phyloP scores from a whole-genome alignment of 371 early-diverging fungal species.

The Mortierella sp. region DNA sequence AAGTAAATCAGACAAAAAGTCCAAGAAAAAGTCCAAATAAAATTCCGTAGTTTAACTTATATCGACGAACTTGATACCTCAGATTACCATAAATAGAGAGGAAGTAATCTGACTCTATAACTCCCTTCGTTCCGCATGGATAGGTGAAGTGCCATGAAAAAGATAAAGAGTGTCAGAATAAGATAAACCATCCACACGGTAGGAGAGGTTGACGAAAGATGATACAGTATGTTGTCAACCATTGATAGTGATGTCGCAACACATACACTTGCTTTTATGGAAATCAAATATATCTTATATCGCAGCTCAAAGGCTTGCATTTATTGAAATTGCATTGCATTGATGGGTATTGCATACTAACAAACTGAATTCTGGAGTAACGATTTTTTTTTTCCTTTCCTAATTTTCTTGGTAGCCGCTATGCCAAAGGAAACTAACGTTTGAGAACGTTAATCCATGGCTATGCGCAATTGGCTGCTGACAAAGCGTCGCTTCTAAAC shows the following conservation, averaged over 20 bases:
- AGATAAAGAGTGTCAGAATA: not conserved
- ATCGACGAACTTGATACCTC: no score
- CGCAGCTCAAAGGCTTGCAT: no score
- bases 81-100: no score
- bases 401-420: not conserved
- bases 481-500: not conserved
- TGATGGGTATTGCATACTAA: not conserved
- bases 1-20: conserved; percentile 9
- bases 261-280: no score
- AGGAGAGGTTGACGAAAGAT: no score
- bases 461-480: not conserved
- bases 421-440: no score
- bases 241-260: no score
- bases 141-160: not conserved
- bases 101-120: not conserved
- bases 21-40: conserved; percentile 1
- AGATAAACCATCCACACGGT: not conserved
- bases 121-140: not conserved
- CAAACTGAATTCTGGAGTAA: not conserved
- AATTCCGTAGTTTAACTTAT: not conserved
- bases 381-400: not conserved
- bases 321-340: not conserved
- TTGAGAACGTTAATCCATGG: not conserved
- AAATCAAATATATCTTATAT: no score
- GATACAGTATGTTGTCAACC: no score